phyloP scores from a whole-genome alignment of 441 rosid genomes.

The Erodium texanum region DNA sequence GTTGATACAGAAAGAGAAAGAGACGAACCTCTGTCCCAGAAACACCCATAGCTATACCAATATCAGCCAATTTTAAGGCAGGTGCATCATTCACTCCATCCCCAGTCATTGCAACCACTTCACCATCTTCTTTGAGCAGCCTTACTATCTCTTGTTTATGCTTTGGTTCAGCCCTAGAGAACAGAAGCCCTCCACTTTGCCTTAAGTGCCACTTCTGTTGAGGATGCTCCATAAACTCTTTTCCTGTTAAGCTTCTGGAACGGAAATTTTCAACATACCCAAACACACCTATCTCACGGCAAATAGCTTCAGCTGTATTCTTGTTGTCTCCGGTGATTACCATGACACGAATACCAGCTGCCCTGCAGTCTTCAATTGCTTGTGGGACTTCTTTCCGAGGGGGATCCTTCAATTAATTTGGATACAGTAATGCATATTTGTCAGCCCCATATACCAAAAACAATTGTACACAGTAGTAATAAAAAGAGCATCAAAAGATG shows the following conservation, averaged over 20 bases:
- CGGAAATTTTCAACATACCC: conserved; percentile 52
- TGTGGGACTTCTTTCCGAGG: conserved; percentile 89
- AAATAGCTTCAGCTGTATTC: conserved; percentile 93
- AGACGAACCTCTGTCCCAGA: conserved; percentile 38
- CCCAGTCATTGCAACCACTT: conserved; percentile 55
- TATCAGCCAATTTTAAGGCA: conserved; percentile 42
- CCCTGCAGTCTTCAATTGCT: conserved; percentile 88
- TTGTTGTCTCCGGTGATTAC: conserved; percentile 97
- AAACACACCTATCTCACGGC: conserved; percentile 87
- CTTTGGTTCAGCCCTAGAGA: conserved; percentile 94
- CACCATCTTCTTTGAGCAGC: conserved; percentile 88
- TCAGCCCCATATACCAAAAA: neutral
- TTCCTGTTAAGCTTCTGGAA: conserved; percentile 75
- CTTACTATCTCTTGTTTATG: conserved; percentile 97
- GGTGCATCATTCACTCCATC: conserved; percentile 52
- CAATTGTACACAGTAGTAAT: conserved; percentile 5
- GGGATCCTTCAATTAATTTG: conserved; percentile 56
- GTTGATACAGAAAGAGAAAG: neutral
- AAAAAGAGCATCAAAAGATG: neutral
- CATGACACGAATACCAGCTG: conserved; percentile 93
- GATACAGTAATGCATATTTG: conserved; percentile 7
- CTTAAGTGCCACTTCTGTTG: conserved; percentile 56
- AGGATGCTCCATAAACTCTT: conserved; percentile 54
- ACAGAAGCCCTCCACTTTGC: conserved; percentile 68
- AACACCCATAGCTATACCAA: conserved; percentile 46